Evolutionary conservation across 495 filamentous ascomycete genomes (phyloP).

Genomic region (Amorphotheca resinae): DNA sequence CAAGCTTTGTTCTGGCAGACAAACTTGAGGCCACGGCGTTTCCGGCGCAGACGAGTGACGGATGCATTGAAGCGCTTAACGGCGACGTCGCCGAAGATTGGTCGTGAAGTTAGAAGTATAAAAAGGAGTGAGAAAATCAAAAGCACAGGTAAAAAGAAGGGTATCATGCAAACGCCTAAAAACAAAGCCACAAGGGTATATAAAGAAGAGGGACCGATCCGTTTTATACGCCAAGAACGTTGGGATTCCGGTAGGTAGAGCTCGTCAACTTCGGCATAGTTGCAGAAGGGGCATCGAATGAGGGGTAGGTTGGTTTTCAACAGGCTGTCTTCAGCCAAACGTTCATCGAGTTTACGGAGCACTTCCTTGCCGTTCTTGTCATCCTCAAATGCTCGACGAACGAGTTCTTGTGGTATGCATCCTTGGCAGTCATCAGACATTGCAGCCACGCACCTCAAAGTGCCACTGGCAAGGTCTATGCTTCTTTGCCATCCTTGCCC

Average conservation of each 20-base stretch:
- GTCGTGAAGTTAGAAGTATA: constrained; percentile 27
- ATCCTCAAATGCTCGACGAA: constrained; percentile 57
- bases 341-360: constrained; percentile 59
- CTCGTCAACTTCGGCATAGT: constrained; percentile 80
- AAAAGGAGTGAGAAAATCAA: constrained; percentile 27
- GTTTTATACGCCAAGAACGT: constrained; percentile 36
- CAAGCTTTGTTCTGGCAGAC: constrained; percentile 57
- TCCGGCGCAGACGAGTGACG: constrained; percentile 49
- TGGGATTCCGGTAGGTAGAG: constrained; percentile 45
- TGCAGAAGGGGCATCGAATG: constrained; percentile 79
- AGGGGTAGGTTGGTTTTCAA: constrained; percentile 60
- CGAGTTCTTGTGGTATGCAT: constrained; percentile 49
- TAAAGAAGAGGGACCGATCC: constrained; percentile 23
- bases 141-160: constrained; percentile 40
- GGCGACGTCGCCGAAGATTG: constrained; percentile 25
- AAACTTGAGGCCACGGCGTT: constrained; percentile 58
- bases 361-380: constrained; percentile 57
- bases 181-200: constrained; percentile 31
- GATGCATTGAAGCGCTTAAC: constrained; percentile 36
- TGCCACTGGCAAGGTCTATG: constrained; percentile 54
- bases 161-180: constrained; percentile 31
- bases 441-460: constrained; percentile 70
- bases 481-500: constrained; percentile 85
- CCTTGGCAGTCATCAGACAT: constrained; percentile 58
- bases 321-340: constrained; percentile 59